A percentile compares a stretch with the other conserved stretches of the same genome.
Evolutionary conservation across 2,329 filamentous ascomycete species (phyloP).

Genomic region (Sclerotinia spermophila): DNA sequence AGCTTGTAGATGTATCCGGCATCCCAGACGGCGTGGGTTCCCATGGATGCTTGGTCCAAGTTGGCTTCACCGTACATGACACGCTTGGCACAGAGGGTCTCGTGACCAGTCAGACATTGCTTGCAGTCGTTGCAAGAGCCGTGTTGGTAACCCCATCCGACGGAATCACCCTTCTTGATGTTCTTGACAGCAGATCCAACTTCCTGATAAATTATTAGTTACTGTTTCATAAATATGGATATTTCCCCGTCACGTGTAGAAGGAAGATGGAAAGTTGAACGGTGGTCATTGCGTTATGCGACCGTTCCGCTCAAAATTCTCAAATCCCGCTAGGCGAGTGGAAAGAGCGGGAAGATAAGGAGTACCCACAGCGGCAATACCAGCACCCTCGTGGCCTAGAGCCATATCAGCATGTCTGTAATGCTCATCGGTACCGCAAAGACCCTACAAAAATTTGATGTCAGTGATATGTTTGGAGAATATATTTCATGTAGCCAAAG

Average conservation of each 20-base stretch:
- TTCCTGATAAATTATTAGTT: constrained; percentile 21
- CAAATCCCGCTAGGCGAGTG: constrained; percentile 11
- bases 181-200: constrained; percentile 42
- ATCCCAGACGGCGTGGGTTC: constrained; percentile 40
- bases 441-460: constrained; percentile 40
- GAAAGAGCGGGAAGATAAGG: neutral
- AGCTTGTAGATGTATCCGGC: constrained; percentile 41
- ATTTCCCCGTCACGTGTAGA: constrained; percentile 14
- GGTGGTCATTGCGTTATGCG: neutral
- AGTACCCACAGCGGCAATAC: constrained; percentile 40
- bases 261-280: neutral
- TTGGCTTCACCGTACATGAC: constrained; percentile 43
- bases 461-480: neutral
- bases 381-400: constrained; percentile 51
- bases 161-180: constrained; percentile 44
- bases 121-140: constrained; percentile 44
- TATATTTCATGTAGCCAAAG: neutral
- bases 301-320: neutral
- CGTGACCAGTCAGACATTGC: constrained; percentile 44
- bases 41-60: constrained; percentile 48
- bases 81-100: constrained; percentile 43
- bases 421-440: constrained; percentile 59
- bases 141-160: constrained; percentile 47
- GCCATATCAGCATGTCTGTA: constrained; percentile 39
- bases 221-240: neutral